Conservation (phyloP, 176 grass and related monocot genomes). For the Pontederia paniculata region DNA sequence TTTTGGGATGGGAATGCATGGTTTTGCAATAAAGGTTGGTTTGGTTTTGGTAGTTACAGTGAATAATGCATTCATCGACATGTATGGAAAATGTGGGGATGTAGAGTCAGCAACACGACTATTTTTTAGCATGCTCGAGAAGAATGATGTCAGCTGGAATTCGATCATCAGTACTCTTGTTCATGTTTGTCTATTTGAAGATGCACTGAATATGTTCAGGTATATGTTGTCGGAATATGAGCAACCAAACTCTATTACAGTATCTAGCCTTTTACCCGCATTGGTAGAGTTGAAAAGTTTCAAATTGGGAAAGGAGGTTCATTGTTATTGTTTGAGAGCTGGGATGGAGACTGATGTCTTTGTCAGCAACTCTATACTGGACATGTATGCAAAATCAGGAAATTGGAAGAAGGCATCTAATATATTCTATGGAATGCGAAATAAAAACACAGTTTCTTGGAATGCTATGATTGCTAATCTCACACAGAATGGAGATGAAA, state of each 20-base stretch:
- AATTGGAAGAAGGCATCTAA: constrained; percentile 32
- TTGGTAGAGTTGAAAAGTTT: constrained; percentile 60
- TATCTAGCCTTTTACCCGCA: constrained; percentile 62
- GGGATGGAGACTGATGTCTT: constrained; percentile 50
- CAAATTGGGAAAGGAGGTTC: constrained; percentile 44
- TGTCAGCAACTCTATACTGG: constrained; percentile 56
- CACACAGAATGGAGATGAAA: constrained; percentile 51
- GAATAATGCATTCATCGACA: constrained; percentile 47
- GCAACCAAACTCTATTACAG: constrained; percentile 40
- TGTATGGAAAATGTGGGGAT: constrained; percentile 63
- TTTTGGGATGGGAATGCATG: constrained; percentile 56
- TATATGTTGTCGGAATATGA: constrained; percentile 28
- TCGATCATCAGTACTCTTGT: constrained; percentile 51
- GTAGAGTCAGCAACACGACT: constrained; percentile 24
- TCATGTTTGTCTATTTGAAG: constrained; percentile 28
- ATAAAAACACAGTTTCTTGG: constrained; percentile 50
- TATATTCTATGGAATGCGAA: constrained; percentile 50
- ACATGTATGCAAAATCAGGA: constrained; percentile 87
- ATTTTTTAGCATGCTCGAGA: constrained; percentile 41
- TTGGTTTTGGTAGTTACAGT: constrained; percentile 38
- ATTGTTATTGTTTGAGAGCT: constrained; percentile 46
- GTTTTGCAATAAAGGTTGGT: constrained; percentile 35
- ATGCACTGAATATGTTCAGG: constrained; percentile 37
- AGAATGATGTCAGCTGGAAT: constrained; percentile 71
- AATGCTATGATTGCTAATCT: constrained; percentile 78